phyloP scores from a whole-genome alignment of 2,329 filamentous ascomycete species.

The Calonectria hongkongensis region DNA sequence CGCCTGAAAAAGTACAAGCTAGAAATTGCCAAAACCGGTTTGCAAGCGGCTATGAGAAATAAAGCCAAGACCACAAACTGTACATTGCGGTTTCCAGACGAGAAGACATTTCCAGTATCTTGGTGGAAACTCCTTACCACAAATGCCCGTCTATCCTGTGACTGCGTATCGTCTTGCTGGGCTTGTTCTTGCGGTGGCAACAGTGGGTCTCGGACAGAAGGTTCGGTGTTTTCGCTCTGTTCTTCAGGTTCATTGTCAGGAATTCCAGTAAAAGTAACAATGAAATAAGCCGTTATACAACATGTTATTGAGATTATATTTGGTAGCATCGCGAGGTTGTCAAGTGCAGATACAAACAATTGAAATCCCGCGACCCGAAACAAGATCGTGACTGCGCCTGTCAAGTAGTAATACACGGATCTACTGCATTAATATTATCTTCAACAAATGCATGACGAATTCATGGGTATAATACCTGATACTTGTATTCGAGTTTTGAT shows the following conservation, averaged over 20 bases:
- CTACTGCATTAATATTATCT: not conserved
- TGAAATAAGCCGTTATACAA: not conserved
- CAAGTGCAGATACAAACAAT: not conserved
- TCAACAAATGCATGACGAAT: not conserved
- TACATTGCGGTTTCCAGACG: not conserved
- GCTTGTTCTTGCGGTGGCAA: not conserved
- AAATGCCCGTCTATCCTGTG: not conserved
- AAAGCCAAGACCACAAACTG: not conserved
- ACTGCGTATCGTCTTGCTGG: not conserved
- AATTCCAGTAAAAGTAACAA: not conserved
- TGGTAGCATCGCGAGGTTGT: not conserved
- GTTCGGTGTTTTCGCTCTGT: not conserved
- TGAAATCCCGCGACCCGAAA: not conserved
- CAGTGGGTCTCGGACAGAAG: not conserved
- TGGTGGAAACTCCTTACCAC: not conserved
- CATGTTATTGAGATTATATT: not conserved
- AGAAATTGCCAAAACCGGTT: not conserved
- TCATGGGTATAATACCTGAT: not conserved
- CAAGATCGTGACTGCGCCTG: not conserved
- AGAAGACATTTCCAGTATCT: conserved; percentile 8
- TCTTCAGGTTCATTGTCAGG: not conserved
- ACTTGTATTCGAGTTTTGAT: not conserved
- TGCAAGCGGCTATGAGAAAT: not conserved
- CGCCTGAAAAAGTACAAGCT: not conserved
- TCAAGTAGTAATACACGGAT: not conserved